Evolutionary conservation across 192 early-diverging fungal species (phyloP).

Genomic region (Mortierella alpina): DNA sequence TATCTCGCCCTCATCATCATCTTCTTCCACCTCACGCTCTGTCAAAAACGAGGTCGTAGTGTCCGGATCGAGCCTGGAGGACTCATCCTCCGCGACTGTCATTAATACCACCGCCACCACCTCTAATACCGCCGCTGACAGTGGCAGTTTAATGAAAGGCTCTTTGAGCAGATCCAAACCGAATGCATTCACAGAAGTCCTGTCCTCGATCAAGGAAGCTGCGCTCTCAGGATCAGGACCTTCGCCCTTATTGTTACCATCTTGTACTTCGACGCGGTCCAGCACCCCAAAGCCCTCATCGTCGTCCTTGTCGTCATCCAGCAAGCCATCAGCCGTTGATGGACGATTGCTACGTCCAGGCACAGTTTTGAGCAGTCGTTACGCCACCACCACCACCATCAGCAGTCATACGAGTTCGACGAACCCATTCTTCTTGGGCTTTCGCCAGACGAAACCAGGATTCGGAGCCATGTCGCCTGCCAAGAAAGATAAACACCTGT

Average conservation of each 20-base stretch:
- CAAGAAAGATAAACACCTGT: not conserved
- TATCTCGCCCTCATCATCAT: too few species aligned
- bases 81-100: too few species aligned
- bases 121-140: too few species aligned
- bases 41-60: too few species aligned
- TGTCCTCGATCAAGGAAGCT: conserved; percentile 9
- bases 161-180: too few species aligned
- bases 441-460: conserved; percentile 15
- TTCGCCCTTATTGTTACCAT: not conserved
- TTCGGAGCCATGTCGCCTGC: conserved; percentile 7
- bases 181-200: not conserved
- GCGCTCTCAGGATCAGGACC: not conserved
- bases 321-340: not conserved
- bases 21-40: too few species aligned
- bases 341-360: not conserved
- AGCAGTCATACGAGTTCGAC: not conserved
- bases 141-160: too few species aligned
- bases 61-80: too few species aligned
- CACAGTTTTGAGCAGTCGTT: too few species aligned
- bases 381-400: not conserved
- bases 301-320: not conserved
- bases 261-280: not conserved
- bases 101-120: not conserved
- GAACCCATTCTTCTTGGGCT: conserved; percentile 15
- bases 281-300: too few species aligned